These are phyloP conservation scores for Iberis pinnata DNA, from an alignment of 345 rosid species.

Conservation along the genomic window DNA sequence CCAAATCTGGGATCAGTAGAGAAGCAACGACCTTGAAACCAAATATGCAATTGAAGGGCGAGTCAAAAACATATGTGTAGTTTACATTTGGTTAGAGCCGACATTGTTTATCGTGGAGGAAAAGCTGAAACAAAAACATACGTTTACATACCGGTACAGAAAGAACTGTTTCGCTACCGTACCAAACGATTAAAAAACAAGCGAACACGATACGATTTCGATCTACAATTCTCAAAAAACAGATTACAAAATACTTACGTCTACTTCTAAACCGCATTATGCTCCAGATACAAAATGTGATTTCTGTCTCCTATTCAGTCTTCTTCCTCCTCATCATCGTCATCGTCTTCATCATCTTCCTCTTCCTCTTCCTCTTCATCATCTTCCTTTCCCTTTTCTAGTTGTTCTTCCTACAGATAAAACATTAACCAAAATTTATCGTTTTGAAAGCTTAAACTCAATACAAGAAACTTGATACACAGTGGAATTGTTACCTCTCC, in stretches of 20 bases:
- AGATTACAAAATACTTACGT: slow-evolving; percentile 24
- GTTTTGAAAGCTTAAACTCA: background rate
- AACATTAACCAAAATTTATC: background rate
- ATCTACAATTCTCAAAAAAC: slow-evolving; percentile 14
- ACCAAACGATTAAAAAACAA: background rate
- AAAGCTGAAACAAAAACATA: slow-evolving; percentile 19
- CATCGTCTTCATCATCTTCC: slow-evolving; percentile 1
- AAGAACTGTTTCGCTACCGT: slow-evolving; percentile 19
- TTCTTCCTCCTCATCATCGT: slow-evolving; percentile 23
- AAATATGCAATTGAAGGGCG: too few species aligned
- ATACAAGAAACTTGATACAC: too few species aligned
- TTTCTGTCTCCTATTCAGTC: slow-evolving; percentile 16
- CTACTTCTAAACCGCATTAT: slow-evolving; percentile 11
- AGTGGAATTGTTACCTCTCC: slow-evolving; percentile 36
- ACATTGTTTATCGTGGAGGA: slow-evolving; percentile 3
- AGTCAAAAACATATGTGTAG: too few species aligned
- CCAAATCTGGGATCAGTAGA: too few species aligned
- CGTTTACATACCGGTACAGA: background rate
- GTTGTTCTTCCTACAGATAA: slow-evolving; percentile 23
- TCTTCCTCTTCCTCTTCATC: slow-evolving; percentile 16
- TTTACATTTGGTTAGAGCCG: slow-evolving; percentile 10
- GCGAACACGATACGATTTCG: background rate
- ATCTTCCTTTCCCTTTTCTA: slow-evolving; percentile 23
- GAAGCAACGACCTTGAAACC: too few species aligned
- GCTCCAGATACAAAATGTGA: slow-evolving; percentile 4